Conservation (phyloP, 768 basidiomycete genomes). For the Boletus speciosus region DNA sequence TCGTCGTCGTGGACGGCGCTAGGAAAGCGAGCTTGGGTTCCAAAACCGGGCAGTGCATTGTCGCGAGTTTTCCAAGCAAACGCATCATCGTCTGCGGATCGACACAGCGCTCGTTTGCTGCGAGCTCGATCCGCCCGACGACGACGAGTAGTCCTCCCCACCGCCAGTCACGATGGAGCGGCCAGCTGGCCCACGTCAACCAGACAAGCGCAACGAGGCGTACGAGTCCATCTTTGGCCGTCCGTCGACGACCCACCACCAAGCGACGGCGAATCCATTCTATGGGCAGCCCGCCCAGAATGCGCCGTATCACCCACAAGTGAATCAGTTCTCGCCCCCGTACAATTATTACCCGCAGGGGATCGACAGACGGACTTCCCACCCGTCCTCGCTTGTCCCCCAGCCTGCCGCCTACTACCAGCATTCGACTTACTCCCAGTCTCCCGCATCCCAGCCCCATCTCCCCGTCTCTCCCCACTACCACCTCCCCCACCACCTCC, state of each 20-base stretch:
- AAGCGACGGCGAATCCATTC: slow-evolving; percentile 16
- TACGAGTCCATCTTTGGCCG: slow-evolving; percentile 89
- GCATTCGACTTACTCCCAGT: slow-evolving; percentile 34
- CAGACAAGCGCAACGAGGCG: slow-evolving; percentile 74
- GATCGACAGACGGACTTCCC: slow-evolving; percentile 48
- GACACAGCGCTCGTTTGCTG: slow-evolving; percentile 7
- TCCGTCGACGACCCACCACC: slow-evolving; percentile 57
- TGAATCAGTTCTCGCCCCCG: slow-evolving; percentile 34
- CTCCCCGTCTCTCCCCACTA: slow-evolving; percentile 9
- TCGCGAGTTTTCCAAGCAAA: slow-evolving; percentile 14
- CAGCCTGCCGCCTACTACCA: slow-evolving; percentile 23
- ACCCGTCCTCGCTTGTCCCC: slow-evolving; percentile 37
- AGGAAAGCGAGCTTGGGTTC: slow-evolving; percentile 12
- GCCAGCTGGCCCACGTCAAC: slow-evolving; percentile 56
- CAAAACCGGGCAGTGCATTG: slow-evolving; percentile 22
- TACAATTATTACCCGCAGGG: slow-evolving; percentile 39
- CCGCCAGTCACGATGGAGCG: slow-evolving; percentile 41
- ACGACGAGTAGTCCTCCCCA: slow-evolving; percentile 1
- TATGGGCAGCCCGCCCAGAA: slow-evolving; percentile 17
- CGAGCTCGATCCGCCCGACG: neutral
- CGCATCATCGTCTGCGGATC: slow-evolving; percentile 4
- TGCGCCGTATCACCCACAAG: slow-evolving; percentile 20
- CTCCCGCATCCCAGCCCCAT: slow-evolving; percentile 27
- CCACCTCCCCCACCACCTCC: slow-evolving; percentile 17
- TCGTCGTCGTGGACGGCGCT: slow-evolving; percentile 3